phyloP scores from a whole-genome alignment of 1,284 basidiomycete genomes.

The Amylostereum chailletii region DNA sequence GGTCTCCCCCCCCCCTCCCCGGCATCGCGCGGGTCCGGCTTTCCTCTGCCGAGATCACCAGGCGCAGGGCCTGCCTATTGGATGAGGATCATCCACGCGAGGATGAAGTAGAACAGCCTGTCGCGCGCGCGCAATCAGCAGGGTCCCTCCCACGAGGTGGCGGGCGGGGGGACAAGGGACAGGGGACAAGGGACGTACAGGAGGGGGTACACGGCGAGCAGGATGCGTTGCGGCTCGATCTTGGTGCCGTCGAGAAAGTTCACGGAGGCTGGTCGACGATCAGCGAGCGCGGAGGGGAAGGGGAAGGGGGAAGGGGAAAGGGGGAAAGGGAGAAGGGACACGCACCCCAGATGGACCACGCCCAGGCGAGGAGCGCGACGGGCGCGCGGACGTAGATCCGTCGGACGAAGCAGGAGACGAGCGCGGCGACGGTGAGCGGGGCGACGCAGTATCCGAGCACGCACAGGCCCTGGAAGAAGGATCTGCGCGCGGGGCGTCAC shows the following conservation, averaged over 20 bases:
- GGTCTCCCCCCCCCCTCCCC: no score
- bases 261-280: constrained; percentile 58
- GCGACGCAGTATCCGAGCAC: constrained; percentile 89
- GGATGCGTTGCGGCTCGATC: constrained; percentile 79
- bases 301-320: background rate
- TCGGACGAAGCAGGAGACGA: constrained; percentile 81
- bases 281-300: constrained; percentile 7
- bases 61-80: constrained; percentile 28
- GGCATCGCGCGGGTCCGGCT: no score
- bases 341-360: constrained; percentile 93
- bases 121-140: background rate
- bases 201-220: constrained; percentile 89
- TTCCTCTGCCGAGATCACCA: no score
- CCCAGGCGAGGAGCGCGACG: constrained; percentile 78
- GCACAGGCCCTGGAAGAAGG: constrained; percentile 93
- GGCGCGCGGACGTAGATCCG: constrained; percentile 82
- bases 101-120: constrained; percentile 77
- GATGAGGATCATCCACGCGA: constrained; percentile 94
- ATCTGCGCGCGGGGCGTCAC: constrained; percentile 36
- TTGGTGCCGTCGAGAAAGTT: constrained; percentile 93
- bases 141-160: background rate
- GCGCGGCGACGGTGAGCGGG: constrained; percentile 81
- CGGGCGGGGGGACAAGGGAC: constrained; percentile 3
- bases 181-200: constrained; percentile 42
- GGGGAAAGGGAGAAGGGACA: constrained; percentile 4